Evolutionary conservation across 257 asterid species (phyloP), one percentile per base, ranked within the genome.

Genomic region (Linderniella brevidens): DNA sequence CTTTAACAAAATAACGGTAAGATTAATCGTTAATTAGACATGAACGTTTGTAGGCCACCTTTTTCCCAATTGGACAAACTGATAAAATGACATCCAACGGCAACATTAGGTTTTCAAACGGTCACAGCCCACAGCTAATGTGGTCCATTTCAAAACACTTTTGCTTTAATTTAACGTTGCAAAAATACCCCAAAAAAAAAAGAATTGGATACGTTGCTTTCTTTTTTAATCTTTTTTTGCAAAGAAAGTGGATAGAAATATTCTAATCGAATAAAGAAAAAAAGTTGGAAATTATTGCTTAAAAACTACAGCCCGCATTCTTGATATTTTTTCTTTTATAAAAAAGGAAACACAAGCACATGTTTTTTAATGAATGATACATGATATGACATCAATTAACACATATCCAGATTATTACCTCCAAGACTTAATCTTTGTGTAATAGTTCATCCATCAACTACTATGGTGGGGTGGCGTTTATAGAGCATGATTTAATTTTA

Each of bases 91-190:
- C 12, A n/a, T 11, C 12, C 43, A n/a, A 38, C 43, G 43, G 43
- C 43, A 38, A 38, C 43, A 8, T 9, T 9, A 9, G 43, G 43
- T 38, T 38, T 38, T 9, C 13, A n/a, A 38, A 38, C 43, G 43
- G 43, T 38, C 43, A n/a, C 14, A 38, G 14, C 14, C 43, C 43
- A 38, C 43, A 38, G 14, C 43, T 38, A 11, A 38, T 3, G 43
- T 38, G 43, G 43, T 38, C 43, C 43, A n/a, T 38, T n/a, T 38
- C n/a, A n/a, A 9, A 1, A 11, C 12, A 38, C 43, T 11, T 38
- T 38, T 2, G 43, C 43, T n/a, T 38, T n/a, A 38, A 38, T 38
- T 38, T 38, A 38, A 38, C 43, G 43, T 38, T 38, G 43, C 43
- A 25, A 25, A 38, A 38, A 9, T 38, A n/a, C 43, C 43, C 3